Evolutionary conservation across 805 yeast genomes (phyloP).

Genomic region (Priceomyces castillae): DNA sequence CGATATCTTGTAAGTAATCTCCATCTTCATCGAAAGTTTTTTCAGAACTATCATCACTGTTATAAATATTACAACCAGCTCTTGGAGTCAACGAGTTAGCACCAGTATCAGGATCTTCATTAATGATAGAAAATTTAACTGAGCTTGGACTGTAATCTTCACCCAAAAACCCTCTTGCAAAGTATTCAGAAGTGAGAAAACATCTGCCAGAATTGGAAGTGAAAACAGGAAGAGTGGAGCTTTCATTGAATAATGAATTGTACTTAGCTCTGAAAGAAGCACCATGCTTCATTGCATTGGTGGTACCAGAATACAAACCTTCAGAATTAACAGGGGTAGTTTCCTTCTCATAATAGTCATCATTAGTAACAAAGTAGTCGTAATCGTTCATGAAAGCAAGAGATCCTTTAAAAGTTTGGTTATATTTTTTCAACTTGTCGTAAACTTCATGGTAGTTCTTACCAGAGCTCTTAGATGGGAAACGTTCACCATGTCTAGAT

Average conservation of each 20-base stretch:
- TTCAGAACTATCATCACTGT: constrained; percentile 26
- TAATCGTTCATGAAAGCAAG: constrained; percentile 49
- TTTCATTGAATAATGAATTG: constrained; percentile 40
- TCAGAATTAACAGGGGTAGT: constrained; percentile 43
- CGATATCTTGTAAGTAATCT: constrained; percentile 50
- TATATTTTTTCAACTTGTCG: constrained; percentile 24
- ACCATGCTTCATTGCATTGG: constrained; percentile 51
- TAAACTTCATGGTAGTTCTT: constrained; percentile 23
- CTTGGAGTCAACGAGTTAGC: constrained; percentile 60
- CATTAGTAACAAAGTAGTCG: constrained; percentile 45
- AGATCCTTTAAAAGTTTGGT: constrained; percentile 43
- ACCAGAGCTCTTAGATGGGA: constrained; percentile 35
- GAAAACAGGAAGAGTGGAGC: constrained; percentile 46
- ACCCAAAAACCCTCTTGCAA: constrained; percentile 60
- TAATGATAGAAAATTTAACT: constrained; percentile 38
- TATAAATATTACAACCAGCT: constrained; percentile 39
- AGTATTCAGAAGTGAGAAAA: constrained; percentile 51
- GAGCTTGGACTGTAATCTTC: constrained; percentile 33
- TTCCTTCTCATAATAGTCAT: constrained; percentile 46
- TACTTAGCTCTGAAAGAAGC: constrained; percentile 47
- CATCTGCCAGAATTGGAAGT: constrained; percentile 55
- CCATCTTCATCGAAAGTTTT: constrained; percentile 27
- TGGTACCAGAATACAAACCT: constrained; percentile 51
- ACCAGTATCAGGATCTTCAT: constrained; percentile 49
- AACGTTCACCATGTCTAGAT: constrained; percentile 80